A percentile compares a stretch with the other conserved stretches of the same genome.
Conservation (phyloP, 129 eudicot species). For the Kitagawia praeruptora region DNA sequence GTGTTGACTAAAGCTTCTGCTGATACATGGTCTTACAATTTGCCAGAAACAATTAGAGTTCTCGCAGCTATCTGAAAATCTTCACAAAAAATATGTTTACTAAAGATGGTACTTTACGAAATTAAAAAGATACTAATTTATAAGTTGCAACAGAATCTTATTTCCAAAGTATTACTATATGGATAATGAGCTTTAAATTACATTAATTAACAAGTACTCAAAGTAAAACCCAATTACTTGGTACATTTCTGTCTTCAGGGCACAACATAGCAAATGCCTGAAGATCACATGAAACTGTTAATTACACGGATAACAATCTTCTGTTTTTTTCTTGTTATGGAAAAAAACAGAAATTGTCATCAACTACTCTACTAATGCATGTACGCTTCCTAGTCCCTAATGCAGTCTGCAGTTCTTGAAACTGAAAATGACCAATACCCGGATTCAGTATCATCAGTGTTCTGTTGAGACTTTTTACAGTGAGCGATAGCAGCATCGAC, state of each 20-base stretch:
- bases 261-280: neutral
- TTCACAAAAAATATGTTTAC: neutral
- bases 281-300: neutral
- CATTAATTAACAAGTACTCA: neutral
- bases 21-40: neutral
- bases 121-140: neutral
- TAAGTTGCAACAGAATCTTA: neutral
- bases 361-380: neutral
- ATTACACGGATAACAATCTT: neutral
- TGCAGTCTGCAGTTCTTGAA: conserved; percentile 10
- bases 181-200: neutral
- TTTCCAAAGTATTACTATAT: neutral
- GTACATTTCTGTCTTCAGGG: conserved; percentile 4
- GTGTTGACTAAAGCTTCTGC: neutral
- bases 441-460: neutral
- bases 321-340: neutral
- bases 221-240: neutral
- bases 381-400: neutral
- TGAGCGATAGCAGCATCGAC: conserved; percentile 8
- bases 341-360: neutral
- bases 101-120: neutral
- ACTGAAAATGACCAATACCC: conserved; percentile 7
- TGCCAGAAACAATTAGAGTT: neutral
- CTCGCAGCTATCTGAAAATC: neutral
- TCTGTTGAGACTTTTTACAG: conserved; percentile 11